Base-by-base conservation (phyloP, 108 stramenopile species). In the Skeletonema costatum region DNA sequence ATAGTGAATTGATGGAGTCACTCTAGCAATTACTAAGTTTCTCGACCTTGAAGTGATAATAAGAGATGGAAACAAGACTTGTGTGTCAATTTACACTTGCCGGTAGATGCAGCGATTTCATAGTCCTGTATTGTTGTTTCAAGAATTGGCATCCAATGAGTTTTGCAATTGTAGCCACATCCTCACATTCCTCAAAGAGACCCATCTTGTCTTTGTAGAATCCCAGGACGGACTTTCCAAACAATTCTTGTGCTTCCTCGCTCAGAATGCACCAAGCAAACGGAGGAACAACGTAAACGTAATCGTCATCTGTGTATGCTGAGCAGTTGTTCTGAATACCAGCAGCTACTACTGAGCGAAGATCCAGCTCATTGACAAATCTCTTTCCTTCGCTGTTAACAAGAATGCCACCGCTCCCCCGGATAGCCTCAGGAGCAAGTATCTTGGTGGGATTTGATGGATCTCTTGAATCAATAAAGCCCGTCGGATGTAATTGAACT, bases 401-500 rank as follows among this genome's bases (percentile, higher is more conserved):
- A 35, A 93, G 84, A 5, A 90, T 77, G 14, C 89, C 91, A 29
- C 92, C 97, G 19, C 86, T 86, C 12, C 95, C 97, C 21, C 97
- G 85, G 73, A 96, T 87, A 30, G 91, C 71, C 75, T 99, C 98
- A 12, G 97, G 88, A 9, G 92, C 92, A 19, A 91, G 82, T 25
- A 85, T 58, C 64, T 93, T 94, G 58, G 80, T 84, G 3, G 77
- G 79, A 66, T 89, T 88, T 17, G 59, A 38, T 8, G 90, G 90
- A 73, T 96, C 87, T 12, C 59, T 41, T n/a, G 93, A 90, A 62
- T 93, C 89, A 19, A 96, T 82, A 31, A 96, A 92, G 2, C 91
- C 92, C 35, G 96, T 97, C 8, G 96, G 96, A 74, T 97, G 96
- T 2, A 97, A 51, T 77, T 97, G 93, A 2, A 91, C 85, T 51